Evolutionary conservation across 805 yeast genomes (phyloP), one percentile per base, ranked within the genome.

Genomic region (Sugiyamaella lignohabitans): DNA sequence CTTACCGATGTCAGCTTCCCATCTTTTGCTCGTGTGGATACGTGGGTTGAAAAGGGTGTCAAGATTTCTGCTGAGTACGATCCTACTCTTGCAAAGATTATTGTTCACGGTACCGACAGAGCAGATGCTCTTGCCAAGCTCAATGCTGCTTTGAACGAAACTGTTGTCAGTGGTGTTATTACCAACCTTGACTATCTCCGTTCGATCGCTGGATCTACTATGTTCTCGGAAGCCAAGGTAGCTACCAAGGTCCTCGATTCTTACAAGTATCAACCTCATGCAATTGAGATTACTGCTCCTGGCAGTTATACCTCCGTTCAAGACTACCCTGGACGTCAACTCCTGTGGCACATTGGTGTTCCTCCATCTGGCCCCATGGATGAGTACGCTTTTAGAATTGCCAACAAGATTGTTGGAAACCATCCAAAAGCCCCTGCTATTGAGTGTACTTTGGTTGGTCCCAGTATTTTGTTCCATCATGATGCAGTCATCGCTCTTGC

Each of bases 361-460:
- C 98, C 98, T 21, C 98, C 98, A 5, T 87, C 96, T 36, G 98
- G 98, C 40, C 96, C 98, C 50, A 93, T 91, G 98, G 98, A 91
- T 67, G 78, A 81, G 51, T 89, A 82, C 59, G 81, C 97, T 3
- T 89, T 89, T 71, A 75, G 96, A 59, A 64, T 87, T 52, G 96
- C 96, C 18, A 91, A 91, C 71, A 72, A 84, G 61, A 79, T 87
- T 59, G 98, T 91, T 39, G 98, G 97, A 50, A 93, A 91, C 66
- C 77, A 82, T 55, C 68, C 72, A 53, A 70, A 74, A 39, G 84
- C 96, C 8, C 96, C 98, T 4, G 96, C 94, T 30, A 74, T 91
- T 61, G 98, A 91, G 68, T 72, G 86, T 48, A 93, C 98, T 1
- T 70, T 91, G 58, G 77, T 69, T 43, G 98, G 98, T 20, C 98